A percentile compares a stretch with the other conserved stretches of the same genome.
These are phyloP conservation scores for Stephania cephalantha DNA, from an alignment of 164 flowering plant genomes.

Conservation along the genomic window DNA sequence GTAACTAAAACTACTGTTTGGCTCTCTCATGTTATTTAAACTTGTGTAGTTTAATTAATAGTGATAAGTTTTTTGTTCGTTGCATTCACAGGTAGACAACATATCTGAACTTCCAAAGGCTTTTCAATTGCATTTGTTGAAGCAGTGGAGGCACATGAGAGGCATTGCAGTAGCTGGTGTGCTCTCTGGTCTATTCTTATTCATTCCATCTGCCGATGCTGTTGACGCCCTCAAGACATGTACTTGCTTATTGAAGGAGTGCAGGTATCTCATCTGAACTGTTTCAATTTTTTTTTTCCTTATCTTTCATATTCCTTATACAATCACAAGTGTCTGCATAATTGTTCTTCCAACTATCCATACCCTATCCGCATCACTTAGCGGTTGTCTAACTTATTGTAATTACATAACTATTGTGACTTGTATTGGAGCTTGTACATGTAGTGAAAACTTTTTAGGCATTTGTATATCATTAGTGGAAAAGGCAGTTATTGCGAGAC, in stretches of 20 bases:
- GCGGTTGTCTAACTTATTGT: too few species aligned
- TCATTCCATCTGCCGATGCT: conserved; percentile 58
- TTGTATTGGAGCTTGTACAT: too few species aligned
- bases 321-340: background rate
- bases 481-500: too few species aligned
- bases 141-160: conserved; percentile 35
- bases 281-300: background rate
- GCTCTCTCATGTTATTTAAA: background rate
- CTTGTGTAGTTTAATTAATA: background rate
- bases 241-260: conserved; percentile 64
- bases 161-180: conserved; percentile 32
- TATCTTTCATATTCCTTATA: background rate
- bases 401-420: too few species aligned
- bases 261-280: conserved; percentile 48
- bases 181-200: conserved; percentile 38
- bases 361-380: background rate
- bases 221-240: conserved; percentile 88
- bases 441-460: too few species aligned
- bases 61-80: background rate
- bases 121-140: conserved; percentile 13
- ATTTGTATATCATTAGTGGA: too few species aligned
- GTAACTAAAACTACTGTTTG: background rate
- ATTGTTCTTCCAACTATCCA: background rate
- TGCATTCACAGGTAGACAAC: conserved; percentile 20
- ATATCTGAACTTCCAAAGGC: conserved; percentile 9